Evolutionary conservation across 345 rosid genomes (phyloP).

Genomic region (Citrus cavaleriei): DNA sequence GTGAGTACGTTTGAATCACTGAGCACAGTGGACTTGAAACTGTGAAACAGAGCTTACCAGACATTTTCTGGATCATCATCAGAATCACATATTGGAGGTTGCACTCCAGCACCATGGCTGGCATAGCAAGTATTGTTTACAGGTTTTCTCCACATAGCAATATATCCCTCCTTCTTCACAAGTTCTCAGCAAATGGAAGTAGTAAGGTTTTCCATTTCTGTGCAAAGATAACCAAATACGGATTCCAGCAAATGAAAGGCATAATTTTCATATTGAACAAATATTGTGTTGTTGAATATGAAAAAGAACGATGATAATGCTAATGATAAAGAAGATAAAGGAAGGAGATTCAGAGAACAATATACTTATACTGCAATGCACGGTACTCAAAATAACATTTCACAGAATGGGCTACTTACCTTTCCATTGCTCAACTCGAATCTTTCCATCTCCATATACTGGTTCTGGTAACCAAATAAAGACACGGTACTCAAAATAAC

Average conservation of each 20-base stretch:
- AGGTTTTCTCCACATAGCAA: slow-evolving; percentile 62
- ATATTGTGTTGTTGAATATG: background rate
- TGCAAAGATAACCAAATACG: background rate
- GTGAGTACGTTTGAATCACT: background rate
- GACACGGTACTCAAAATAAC: background rate
- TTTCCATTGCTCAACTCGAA: slow-evolving; percentile 51
- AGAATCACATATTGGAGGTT: slow-evolving; percentile 49
- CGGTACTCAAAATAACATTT: background rate
- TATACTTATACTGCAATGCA: too few relatives aligned
- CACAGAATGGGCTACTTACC: slow-evolving; percentile 24
- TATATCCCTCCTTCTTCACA: slow-evolving; percentile 53
- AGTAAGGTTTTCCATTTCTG: slow-evolving; percentile 61
- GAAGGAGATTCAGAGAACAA: background rate
- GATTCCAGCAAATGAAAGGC: slow-evolving; percentile 5
- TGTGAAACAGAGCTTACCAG: slow-evolving; percentile 35
- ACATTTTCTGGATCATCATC: slow-evolving; percentile 56
- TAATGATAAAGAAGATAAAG: background rate
- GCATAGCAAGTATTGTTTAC: slow-evolving; percentile 57
- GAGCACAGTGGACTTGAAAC: background rate
- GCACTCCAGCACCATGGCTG: slow-evolving; percentile 30
- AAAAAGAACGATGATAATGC: background rate
- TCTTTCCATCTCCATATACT: slow-evolving; percentile 48
- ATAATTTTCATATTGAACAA: background rate
- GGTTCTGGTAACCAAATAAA: slow-evolving; percentile 66
- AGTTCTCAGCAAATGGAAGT: slow-evolving; percentile 54